Evolutionary conservation across 2,329 filamentous ascomycete genomes (phyloP), one percentile per base, ranked within the genome.

Genomic region (Alternaria ethzedia): DNA sequence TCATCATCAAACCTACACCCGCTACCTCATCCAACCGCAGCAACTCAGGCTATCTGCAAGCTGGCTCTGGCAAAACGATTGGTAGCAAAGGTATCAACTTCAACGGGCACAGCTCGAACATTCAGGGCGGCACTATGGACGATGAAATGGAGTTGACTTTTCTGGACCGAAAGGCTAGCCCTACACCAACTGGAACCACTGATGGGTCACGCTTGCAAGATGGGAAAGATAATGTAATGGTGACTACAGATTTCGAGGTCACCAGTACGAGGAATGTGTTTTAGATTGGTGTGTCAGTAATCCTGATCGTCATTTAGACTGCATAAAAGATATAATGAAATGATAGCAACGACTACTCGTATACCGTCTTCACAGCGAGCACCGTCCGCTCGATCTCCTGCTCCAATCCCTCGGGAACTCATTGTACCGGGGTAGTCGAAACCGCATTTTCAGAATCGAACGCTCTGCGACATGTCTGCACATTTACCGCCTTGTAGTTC

Each of bases 121-220:
- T 64, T 10, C 63, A 59, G 21, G 64, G 47, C 1, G 63, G 63
- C 12, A 60, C 52, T 3, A 56, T 64, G 17, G 70, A 70, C 13
- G 70, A 70, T 41, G 66, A 72, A 36, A 32, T 70, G 56, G 66
- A 72, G 44, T 64, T 72, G 55, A 63, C 65, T 36, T 60, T 63
- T 45, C 57, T 60, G 13, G 69, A 69, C 45, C 69, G 64, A 47
- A 70, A 64, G 32, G 43, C 44, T 11, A 64, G 60, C 45, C 58
- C 52, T 23, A 49, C 54, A 15, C 57, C 57, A 15, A 68, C 67
- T 28, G 58, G 41, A 43, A 54, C 54, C 13, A 61, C 50, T n/a
- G 51, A 47, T 25, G 57, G 57, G 28, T 44, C 32, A 20, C 46
- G 57, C 57, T 51, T 32, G 9, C 61, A 63, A 44, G 65, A 64